Conservation (phyloP, 1,284 basidiomycete species). For the Cutaneotrichosporon arboriforme region DNA sequence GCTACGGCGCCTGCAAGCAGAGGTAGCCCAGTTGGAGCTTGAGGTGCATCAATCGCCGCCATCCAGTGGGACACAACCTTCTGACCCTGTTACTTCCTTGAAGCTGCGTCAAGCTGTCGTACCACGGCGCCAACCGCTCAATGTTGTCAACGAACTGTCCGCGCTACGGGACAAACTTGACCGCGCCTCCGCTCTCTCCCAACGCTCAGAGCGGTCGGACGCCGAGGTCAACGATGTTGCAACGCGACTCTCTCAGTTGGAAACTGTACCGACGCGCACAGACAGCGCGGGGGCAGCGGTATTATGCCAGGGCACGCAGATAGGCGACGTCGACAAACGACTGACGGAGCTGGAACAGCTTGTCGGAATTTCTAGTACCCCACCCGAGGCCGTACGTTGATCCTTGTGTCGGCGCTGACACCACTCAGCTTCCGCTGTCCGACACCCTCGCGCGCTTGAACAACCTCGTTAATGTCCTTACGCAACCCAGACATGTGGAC, state of each 20-base stretch:
- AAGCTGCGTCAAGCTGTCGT: constrained; percentile 21
- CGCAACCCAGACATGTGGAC: constrained; percentile 93
- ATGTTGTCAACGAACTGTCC: constrained; percentile 33
- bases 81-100: too few relatives aligned
- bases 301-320: too few relatives aligned
- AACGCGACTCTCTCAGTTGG: not conserved
- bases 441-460: constrained; percentile 74
- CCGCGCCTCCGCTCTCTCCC: not conserved
- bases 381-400: not conserved
- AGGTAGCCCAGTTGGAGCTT: constrained; percentile 50
- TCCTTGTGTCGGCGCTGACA: not conserved
- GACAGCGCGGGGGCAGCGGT: too few relatives aligned
- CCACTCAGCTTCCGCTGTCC: constrained; percentile 43
- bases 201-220: not conserved
- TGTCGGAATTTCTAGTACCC: constrained; percentile 53
- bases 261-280: not conserved
- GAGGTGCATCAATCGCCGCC: constrained; percentile 27
- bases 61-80: not conserved
- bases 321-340: constrained; percentile 55
- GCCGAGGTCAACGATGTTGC: not conserved
- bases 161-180: constrained; percentile 28
- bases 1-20: constrained; percentile 48
- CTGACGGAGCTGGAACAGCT: constrained; percentile 72
- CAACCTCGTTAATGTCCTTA: constrained; percentile 69
- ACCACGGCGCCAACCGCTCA: constrained; percentile 25